Percentiles rank a stretch among this genome's conserved stretches.
phyloP scores from a whole-genome alignment of 2,329 filamentous ascomycete species.

The Plectosphaerella sp. region DNA sequence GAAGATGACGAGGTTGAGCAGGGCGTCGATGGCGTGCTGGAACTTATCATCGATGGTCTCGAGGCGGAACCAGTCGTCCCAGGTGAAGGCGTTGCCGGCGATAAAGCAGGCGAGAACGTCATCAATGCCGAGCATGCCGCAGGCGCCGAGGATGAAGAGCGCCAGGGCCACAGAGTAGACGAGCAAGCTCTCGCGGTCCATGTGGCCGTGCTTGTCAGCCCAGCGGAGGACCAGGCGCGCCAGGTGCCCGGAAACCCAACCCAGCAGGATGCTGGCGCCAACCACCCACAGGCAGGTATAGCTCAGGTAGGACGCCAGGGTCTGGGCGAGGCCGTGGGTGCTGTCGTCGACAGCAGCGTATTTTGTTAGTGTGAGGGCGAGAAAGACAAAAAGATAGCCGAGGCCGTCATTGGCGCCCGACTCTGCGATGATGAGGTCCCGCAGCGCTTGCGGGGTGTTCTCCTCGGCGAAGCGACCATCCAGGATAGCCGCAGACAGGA shows the following conservation, averaged over 20 bases:
- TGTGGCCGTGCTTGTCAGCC: conserved; percentile 75
- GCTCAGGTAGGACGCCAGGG: conserved; percentile 64
- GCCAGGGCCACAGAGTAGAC: conserved; percentile 82
- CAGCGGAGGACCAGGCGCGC: conserved; percentile 80
- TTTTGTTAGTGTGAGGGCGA: conserved; percentile 79
- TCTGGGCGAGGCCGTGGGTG: conserved; percentile 52
- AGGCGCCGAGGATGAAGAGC: conserved; percentile 82
- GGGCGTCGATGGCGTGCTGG: conserved; percentile 93
- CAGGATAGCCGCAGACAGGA: conserved; percentile 83
- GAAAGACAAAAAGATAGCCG: conserved; percentile 83
- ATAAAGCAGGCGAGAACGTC: conserved; percentile 91
- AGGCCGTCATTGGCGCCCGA: conserved; percentile 86
- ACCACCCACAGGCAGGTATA: conserved; percentile 62
- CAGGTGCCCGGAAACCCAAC: conserved; percentile 71
- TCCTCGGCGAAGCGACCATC: conserved; percentile 92
- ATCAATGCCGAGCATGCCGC: conserved; percentile 81
- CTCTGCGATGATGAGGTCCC: conserved; percentile 77
- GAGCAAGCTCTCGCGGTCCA: conserved; percentile 83
- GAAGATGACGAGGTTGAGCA: conserved; percentile 84
- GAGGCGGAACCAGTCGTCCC: conserved; percentile 90
- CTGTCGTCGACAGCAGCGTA: conserved; percentile 58
- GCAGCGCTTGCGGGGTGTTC: conserved; percentile 76
- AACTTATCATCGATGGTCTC: conserved; percentile 86
- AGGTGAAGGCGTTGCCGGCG: conserved; percentile 85
- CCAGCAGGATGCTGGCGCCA: conserved; percentile 68